Evolutionary conservation across 345 rosid genomes (phyloP).

Genomic region (Kernera saxatilis): DNA sequence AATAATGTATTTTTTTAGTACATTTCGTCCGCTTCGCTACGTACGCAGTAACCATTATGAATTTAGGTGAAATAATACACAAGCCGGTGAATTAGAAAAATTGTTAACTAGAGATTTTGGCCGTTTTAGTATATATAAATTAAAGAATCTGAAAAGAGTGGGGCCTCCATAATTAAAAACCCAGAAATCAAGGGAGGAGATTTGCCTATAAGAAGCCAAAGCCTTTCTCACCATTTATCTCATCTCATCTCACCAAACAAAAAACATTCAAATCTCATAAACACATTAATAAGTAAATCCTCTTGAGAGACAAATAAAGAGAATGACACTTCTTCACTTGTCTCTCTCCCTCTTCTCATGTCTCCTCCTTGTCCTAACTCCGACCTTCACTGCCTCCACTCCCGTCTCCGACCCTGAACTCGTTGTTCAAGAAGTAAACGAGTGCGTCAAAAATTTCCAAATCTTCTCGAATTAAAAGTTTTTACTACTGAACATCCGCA

Average conservation of each 20-base stretch:
- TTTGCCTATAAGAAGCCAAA: slow-evolving; percentile 25
- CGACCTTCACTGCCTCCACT: slow-evolving; percentile 37
- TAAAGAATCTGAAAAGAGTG: slow-evolving; percentile 18
- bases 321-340: slow-evolving; percentile 28
- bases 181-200: background rate
- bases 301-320: slow-evolving; percentile 30
- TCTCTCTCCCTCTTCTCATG: slow-evolving; percentile 44
- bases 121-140: background rate
- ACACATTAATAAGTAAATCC: slow-evolving; percentile 18
- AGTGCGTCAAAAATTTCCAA: slow-evolving; percentile 22
- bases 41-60: background rate
- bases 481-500: background rate
- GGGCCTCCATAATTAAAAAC: background rate
- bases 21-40: background rate
- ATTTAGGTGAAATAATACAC: background rate
- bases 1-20: background rate
- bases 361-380: slow-evolving; percentile 36
- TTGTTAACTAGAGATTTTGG: background rate
- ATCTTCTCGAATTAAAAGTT: background rate
- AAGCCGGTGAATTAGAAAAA: background rate
- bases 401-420: slow-evolving; percentile 48
- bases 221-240: slow-evolving; percentile 20
- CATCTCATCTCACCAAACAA: slow-evolving; percentile 20
- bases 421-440: slow-evolving; percentile 48
- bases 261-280: slow-evolving; percentile 23